Base-by-base conservation (phyloP, 2,329 filamentous ascomycete species). In the Raffaelea arxii region DNA sequence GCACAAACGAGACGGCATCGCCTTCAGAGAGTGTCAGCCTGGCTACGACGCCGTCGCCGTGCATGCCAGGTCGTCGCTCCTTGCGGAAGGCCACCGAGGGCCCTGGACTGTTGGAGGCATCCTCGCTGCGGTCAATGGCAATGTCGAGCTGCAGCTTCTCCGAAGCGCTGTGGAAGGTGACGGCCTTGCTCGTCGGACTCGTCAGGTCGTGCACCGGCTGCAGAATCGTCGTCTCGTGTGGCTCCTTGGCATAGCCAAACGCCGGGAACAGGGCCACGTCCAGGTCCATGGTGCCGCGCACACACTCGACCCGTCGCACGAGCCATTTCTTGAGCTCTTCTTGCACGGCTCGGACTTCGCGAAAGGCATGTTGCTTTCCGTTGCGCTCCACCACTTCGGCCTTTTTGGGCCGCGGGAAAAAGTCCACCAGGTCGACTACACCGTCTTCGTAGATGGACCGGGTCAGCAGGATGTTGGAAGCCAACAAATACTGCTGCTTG, bases 401-500 rank as follows among this genome's bases (percentile, higher is more conserved):
- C 43, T 72, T 77, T 57, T 77, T 80, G 11, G 83, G 82, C 1
- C 84, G 73, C 0, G 84, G 84, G 53, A 89, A 87, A 64, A 87
- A 89, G 59, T 89, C 84, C 16, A 85, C 69, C 25, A 89, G 60
- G 46, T 85, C 82, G 11, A 84, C 76, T 1, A 87, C 84, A 1
- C 84, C 85, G 47, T 84, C 77, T 54, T 89, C 84, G 52, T 83
- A 77, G 52, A 87, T 82, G 60, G 84, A 88, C n/a, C 84, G 73
- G 1, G 85, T 89, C 60, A 87, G 81, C 3, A 89, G 68, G 49
- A 89, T 82, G 55, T 85, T 87, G 41, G 81, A 82, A 10, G 80
- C 84, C 0, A 84, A 83, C 2, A 88, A 70, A 56, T 89, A 89
- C 58, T 85, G 80, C 63, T 89, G 84, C 61, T 89, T 89, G 30